Percentiles rank a stretch among this genome's conserved stretches.
phyloP scores from a whole-genome alignment of 2,329 filamentous ascomycete species.

The Penicillium sp. region DNA sequence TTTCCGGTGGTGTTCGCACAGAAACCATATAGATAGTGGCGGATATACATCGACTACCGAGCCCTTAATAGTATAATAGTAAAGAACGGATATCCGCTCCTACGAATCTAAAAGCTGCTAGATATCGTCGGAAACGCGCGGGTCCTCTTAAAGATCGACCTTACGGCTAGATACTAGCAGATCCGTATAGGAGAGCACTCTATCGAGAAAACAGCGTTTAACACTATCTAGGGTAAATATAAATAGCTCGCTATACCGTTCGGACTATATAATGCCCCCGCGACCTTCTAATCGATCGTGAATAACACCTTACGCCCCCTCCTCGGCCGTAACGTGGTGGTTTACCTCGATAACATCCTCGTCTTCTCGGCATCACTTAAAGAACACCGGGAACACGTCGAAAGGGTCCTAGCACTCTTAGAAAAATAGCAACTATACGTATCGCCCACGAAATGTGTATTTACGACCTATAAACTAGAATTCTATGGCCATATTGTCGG shows the following conservation, averaged over 20 bases:
- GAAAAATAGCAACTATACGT: background rate
- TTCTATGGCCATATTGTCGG: constrained; percentile 5
- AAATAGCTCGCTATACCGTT: constrained; percentile 1
- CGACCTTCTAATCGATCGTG: background rate
- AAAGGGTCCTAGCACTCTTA: background rate
- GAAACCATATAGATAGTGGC: background rate
- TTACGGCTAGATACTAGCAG: background rate
- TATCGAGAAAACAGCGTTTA: background rate
- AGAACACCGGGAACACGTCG: background rate
- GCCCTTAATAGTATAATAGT: background rate
- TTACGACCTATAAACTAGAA: background rate
- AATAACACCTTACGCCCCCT: background rate
- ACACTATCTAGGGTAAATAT: constrained; percentile 6
- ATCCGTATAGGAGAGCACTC: background rate
- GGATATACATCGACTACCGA: background rate
- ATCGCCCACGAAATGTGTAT: background rate
- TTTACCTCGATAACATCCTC: constrained; percentile 1
- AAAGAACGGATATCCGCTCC: background rate
- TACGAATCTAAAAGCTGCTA: background rate
- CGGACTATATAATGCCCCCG: background rate
- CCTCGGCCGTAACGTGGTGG: background rate
- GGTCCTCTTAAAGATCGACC: background rate
- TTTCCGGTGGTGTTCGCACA: background rate
- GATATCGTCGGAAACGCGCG: background rate
- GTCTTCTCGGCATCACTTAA: background rate